Conservation (phyloP, 768 basidiomycete species). For the Mycena rosella region DNA sequence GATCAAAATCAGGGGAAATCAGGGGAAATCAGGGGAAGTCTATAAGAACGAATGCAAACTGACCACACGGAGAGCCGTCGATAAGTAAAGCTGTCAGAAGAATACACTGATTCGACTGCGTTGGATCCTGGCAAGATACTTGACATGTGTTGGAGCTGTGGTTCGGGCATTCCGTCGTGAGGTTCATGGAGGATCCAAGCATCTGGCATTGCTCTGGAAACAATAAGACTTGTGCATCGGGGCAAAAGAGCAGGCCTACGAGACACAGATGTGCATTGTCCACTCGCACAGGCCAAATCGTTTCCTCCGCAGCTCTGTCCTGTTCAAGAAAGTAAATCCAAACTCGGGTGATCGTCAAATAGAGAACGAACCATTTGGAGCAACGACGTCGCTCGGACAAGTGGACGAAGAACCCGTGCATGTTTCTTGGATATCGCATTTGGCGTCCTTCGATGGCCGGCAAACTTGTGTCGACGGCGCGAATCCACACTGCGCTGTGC, state of each 20-base stretch:
- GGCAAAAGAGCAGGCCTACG: constrained; percentile 54
- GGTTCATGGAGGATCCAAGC: constrained; percentile 78
- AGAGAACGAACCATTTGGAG: constrained; percentile 67
- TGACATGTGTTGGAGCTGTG: constrained; percentile 76
- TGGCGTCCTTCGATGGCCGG: constrained; percentile 71
- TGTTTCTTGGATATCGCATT: constrained; percentile 79
- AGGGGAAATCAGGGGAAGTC: constrained; percentile 20
- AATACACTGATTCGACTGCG: constrained; percentile 69
- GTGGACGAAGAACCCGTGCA: constrained; percentile 81
- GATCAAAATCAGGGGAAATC: constrained; percentile 13
- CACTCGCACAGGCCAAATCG: constrained; percentile 80
- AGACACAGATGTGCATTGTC: constrained; percentile 80
- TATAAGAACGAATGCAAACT: constrained; percentile 42
- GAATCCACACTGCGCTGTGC: constrained; percentile 76
- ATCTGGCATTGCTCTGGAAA: constrained; percentile 78
- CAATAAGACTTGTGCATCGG: constrained; percentile 15
- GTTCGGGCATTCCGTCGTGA: constrained; percentile 75
- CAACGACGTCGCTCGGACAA: constrained; percentile 76
- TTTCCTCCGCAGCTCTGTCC: constrained; percentile 75
- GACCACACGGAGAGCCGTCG: constrained; percentile 89
- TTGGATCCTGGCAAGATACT: constrained; percentile 85
- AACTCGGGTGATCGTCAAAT: constrained; percentile 23
- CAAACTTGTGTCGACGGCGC: constrained; percentile 79
- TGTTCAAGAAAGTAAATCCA: constrained; percentile 40
- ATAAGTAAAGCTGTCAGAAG: constrained; percentile 77